phyloP scores from a whole-genome alignment of 2,329 filamentous ascomycete species.

The Arthrobotrys conoides region DNA sequence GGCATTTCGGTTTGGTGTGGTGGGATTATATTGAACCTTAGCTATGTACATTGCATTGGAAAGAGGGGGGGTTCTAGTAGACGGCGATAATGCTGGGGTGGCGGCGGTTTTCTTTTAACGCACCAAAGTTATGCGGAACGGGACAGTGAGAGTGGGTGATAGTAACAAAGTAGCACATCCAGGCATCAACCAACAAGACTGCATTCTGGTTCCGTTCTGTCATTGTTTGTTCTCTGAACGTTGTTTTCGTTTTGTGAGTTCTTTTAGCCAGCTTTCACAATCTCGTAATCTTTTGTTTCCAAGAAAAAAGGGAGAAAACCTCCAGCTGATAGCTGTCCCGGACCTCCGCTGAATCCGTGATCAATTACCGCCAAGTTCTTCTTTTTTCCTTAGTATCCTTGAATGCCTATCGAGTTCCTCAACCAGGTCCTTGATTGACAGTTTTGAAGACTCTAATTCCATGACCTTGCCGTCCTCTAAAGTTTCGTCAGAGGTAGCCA shows the following conservation, averaged over 20 bases:
- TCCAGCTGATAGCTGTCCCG: background rate
- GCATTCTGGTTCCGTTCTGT: background rate
- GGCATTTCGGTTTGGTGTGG: background rate
- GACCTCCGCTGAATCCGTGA: background rate
- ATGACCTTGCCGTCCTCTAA: constrained; percentile 93
- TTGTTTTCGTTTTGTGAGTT: constrained; percentile 15
- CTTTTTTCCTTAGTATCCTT: constrained; percentile 82
- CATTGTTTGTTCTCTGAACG: constrained; percentile 2
- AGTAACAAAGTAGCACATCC: background rate
- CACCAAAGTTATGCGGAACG: background rate
- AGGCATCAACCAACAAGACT: constrained; percentile 6
- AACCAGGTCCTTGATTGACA: constrained; percentile 87
- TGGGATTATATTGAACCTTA: constrained; percentile 9
- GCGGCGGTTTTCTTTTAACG: constrained; percentile 7
- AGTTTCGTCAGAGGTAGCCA: constrained; percentile 3
- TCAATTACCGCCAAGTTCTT: constrained; percentile 75
- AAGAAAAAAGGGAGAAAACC: too few relatives aligned
- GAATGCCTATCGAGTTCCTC: constrained; percentile 94
- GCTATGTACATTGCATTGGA: constrained; percentile 25
- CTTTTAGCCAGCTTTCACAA: constrained; percentile 37
- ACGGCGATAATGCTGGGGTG: constrained; percentile 7
- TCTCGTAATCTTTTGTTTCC: too few relatives aligned
- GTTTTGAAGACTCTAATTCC: constrained; percentile 82
- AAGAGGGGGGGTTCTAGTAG: constrained; percentile 6
- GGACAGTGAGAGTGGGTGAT: background rate